A percentile compares a stretch with the other conserved stretches of the same genome.
Evolutionary conservation across 2,329 filamentous ascomycete genomes (phyloP).

Genomic region (Pestalotiopsis sp.): DNA sequence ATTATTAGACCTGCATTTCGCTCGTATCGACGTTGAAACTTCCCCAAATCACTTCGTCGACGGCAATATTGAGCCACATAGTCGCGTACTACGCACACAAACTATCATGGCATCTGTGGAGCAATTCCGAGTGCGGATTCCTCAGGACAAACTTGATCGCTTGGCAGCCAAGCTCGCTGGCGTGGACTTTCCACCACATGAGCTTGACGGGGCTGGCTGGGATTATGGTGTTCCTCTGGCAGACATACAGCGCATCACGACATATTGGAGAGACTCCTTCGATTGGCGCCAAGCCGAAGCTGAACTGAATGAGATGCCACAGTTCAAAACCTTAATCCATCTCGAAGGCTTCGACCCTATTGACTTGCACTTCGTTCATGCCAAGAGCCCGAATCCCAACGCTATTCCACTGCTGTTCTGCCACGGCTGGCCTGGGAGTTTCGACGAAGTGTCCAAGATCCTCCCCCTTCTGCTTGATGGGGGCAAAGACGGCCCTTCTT

Average conservation of each 20-base stretch:
- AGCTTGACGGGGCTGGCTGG: slow-evolving; percentile 54
- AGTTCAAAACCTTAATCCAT: slow-evolving; percentile 55
- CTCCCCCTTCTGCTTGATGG: slow-evolving; percentile 38
- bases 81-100: no score
- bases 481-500: slow-evolving; percentile 33
- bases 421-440: slow-evolving; percentile 56
- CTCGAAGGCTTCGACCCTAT: slow-evolving; percentile 61
- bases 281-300: slow-evolving; percentile 65
- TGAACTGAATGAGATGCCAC: slow-evolving; percentile 61
- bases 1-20: no score
- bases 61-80: no score
- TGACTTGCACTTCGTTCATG: slow-evolving; percentile 65
- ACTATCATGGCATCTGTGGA: slow-evolving; percentile 17
- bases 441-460: slow-evolving; percentile 60
- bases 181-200: slow-evolving; percentile 55
- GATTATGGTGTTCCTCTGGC: slow-evolving; percentile 61
- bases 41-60: no score
- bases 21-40: no score
- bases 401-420: slow-evolving; percentile 29
- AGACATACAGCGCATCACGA: slow-evolving; percentile 61
- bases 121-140: slow-evolving; percentile 51
- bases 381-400: slow-evolving; percentile 49
- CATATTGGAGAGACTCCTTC: slow-evolving; percentile 58
- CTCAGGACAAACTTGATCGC: slow-evolving; percentile 52
- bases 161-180: slow-evolving; percentile 57